Evolutionary conservation across 169 alveolate species (phyloP).

Genomic region (Pseudocohnilembus persalinus): DNA sequence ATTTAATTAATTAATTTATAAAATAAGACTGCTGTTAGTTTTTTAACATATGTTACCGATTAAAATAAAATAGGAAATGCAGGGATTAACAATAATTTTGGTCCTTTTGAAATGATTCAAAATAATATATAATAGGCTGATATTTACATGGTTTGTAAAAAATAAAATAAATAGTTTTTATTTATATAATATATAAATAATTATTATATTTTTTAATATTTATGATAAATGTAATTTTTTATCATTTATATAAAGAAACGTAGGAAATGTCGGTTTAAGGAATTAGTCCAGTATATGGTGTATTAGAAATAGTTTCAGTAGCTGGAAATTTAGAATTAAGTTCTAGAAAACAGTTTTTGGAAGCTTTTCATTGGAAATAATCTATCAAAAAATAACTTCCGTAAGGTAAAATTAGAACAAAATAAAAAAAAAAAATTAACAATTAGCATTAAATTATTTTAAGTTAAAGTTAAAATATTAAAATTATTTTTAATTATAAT

Average conservation of each 20-base stretch:
- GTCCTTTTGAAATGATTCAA: too few relatives aligned
- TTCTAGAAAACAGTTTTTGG: conserved; percentile 18
- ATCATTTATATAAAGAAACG: neutral
- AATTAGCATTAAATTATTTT: conserved; percentile 25
- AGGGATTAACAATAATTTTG: too few relatives aligned
- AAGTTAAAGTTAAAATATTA: conserved; percentile 9
- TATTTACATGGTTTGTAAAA: neutral
- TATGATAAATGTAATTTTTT: neutral
- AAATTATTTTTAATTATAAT: conserved; percentile 2
- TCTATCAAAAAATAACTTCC: conserved; percentile 28
- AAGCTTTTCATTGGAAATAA: conserved; percentile 23
- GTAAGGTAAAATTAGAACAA: conserved; percentile 29
- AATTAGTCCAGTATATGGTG: neutral
- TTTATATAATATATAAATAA: too few relatives aligned
- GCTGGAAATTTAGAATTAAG: neutral
- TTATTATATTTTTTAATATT: too few relatives aligned
- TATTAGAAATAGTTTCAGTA: neutral
- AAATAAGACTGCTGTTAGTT: neutral
- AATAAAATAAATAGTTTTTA: too few relatives aligned
- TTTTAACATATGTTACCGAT: neutral
- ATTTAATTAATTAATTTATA: too few relatives aligned
- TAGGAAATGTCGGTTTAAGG: conserved; percentile 23
- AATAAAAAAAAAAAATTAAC: conserved; percentile 11
- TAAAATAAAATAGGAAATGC: neutral
- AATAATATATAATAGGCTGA: neutral